Evolutionary conservation across 495 filamentous ascomycete species (phyloP), one percentile per base, ranked within the genome.

Genomic region (Hypoxylon fragiforme): DNA sequence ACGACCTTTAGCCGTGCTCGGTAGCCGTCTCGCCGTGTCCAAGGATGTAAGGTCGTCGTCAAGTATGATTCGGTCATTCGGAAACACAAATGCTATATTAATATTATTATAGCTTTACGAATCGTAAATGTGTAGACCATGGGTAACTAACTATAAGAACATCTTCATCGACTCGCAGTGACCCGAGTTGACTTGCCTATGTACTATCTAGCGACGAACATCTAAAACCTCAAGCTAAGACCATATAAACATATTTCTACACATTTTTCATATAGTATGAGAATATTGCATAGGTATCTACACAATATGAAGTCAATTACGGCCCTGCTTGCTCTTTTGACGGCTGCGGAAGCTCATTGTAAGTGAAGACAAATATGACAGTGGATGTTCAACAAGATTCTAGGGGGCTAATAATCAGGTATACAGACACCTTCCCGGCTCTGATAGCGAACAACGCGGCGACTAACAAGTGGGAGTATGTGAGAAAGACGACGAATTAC

Each of bases 401-500:
- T 19, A n/a, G n/a, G n/a, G n/a, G n/a, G n/a, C 58, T 67, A 39
- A 65, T 19, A 28, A n/a, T 3, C 8, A 2, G 3, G 7, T 34
- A n/a, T 21, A 8, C 11, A 70, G 68, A 70, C 32, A 69, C 66
- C 18, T 70, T 70, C 48, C 66, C 66, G 3, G 57, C 65, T 1
- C 48, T 67, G 1, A 18, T 67, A 48, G 58, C 62, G 7, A 51
- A 60, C 28, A 45, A 62, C 14, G 40, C 30, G 1, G 20, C 60
- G n/a, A 68, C 67, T 0, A 48, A 13, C 30, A 65, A 72, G 38
- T 72, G 70, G 70, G 54, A 64, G 37, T 66, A 69, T 14, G 70
- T 72, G 36, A 60, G 70, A 39, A 72, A 67, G 56, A 69, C 70
- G 11, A 64, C 64, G 19, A 72, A 70, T 57, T 68, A 64, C 47